These are phyloP conservation scores for Verticillium nubilum DNA, from an alignment of 2,329 filamentous ascomycete species.

Conservation along the genomic window DNA sequence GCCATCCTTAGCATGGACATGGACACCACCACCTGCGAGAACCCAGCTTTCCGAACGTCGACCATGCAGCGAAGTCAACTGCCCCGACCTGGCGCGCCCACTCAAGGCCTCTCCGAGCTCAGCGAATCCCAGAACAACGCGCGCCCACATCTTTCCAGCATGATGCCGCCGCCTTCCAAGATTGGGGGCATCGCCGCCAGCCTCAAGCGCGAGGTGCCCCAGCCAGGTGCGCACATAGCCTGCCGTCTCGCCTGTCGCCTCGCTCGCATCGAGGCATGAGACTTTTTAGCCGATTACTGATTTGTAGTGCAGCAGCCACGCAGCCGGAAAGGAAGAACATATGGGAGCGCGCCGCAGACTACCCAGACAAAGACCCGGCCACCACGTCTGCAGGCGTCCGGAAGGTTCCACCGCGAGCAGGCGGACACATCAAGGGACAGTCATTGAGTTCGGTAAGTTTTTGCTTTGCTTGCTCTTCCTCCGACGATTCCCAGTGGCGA, in stretches of 20 bases:
- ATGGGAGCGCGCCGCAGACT: conserved; percentile 49
- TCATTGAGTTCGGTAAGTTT: conserved; percentile 7
- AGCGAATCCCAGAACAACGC: conserved; percentile 57
- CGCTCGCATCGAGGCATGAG: neutral
- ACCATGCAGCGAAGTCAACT: conserved; percentile 14
- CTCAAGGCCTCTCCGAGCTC: conserved; percentile 44
- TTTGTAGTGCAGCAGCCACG: conserved; percentile 41
- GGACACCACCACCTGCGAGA: conserved; percentile 17
- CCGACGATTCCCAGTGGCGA: neutral
- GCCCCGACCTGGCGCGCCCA: conserved; percentile 13
- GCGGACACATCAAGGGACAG: conserved; percentile 1
- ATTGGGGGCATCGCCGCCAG: conserved; percentile 15
- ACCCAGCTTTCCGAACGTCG: conserved; percentile 21
- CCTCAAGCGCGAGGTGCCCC: conserved; percentile 46
- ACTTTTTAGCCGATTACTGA: conserved; percentile 1
- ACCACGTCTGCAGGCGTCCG: conserved; percentile 18
- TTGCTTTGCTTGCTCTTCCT: neutral
- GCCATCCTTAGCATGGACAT: conserved; percentile 27
- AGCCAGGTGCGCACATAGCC: conserved; percentile 31
- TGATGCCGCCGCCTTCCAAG: conserved; percentile 29
- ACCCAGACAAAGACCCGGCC: conserved; percentile 31
- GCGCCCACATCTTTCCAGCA: conserved; percentile 37
- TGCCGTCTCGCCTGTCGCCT: conserved; percentile 9
- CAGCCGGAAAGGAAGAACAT: conserved; percentile 58
- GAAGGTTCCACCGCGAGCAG: conserved; percentile 6